Base-by-base conservation (phyloP, 2,329 filamentous ascomycete genomes). In the Dactylonectria estremocensis region DNA sequence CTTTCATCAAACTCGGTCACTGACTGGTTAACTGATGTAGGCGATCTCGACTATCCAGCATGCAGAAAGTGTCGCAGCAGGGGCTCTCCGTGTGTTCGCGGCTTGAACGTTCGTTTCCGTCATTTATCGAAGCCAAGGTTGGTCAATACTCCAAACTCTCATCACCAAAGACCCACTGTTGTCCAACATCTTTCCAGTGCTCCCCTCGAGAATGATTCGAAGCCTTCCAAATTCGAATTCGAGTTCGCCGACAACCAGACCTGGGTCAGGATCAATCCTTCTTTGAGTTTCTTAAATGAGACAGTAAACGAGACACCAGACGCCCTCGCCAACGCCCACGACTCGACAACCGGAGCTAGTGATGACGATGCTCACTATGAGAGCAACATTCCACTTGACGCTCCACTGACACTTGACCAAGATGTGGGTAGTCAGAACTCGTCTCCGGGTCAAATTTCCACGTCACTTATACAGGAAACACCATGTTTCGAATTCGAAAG, bases 251-350 rank as follows among this genome's bases (percentile, higher is more conserved):
- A 75, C 13, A 70, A 73, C 3, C 76, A 78, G 43, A 75, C 72
- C 13, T 78, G 76, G 76, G 74, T 78, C 31, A 70, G 70, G 50
- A 75, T 73, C 24, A 76, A 67, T 45, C 64, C 74, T 54, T 54
- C 69, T 22, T 43, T 78, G 22, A 78, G 75, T 31, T 78, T 78
- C 20, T 67, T 78, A 8, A 75, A 78, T 46, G 76, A 78, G 52
- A 78, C 76, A 3, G 68, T 78, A 8, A 75, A 78, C 43, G 76
- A 78, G 52, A 78, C 76, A 3, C 67, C 74, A 40, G 74, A 77
- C 14, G 69, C 4, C 24, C 24, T 78, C 13, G 73, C 77, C 56
- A 76, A 75, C 37, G 72, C 76, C 8, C 73, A 77, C 35, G 74
- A 78, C 31, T 68, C 70, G 8, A 64, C 64, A 11, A 66, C 62